phyloP scores from a whole-genome alignment of 164 flowering plant species.

The Berberis thunbergii region DNA sequence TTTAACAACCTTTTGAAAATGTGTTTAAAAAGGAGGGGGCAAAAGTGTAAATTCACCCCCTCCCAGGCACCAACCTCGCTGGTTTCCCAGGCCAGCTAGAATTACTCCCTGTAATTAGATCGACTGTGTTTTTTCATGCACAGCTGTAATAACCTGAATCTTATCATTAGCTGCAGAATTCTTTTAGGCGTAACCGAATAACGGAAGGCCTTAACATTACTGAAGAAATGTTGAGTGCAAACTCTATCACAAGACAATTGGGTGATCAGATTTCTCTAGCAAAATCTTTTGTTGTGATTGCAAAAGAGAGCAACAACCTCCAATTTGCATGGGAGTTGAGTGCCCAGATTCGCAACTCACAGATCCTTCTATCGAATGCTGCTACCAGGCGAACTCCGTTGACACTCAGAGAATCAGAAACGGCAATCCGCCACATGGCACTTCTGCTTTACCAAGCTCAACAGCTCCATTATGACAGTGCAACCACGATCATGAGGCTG shows the following conservation, averaged over 20 bases:
- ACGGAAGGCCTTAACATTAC: conserved; percentile 55
- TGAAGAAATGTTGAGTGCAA: conserved; percentile 60
- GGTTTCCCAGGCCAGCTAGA: no score
- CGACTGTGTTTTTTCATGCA: no score
- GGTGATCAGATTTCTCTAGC: conserved; percentile 66
- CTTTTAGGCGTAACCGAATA: conserved; percentile 33
- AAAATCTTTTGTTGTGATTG: conserved; percentile 63
- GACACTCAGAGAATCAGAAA: conserved; percentile 46
- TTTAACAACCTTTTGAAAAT: no score
- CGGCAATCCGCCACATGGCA: conserved; percentile 56
- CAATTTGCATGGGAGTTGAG: conserved; percentile 75
- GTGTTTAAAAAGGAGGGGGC: no score
- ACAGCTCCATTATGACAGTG: conserved; percentile 60
- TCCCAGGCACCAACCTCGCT: no score
- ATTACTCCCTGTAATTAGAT: no score
- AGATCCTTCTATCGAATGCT: conserved; percentile 57
- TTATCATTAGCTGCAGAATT: conserved; percentile 26
- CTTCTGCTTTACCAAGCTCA: conserved; percentile 57
- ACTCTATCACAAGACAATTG: conserved; percentile 52
- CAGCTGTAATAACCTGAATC: neutral
- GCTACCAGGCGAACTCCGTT: conserved; percentile 51
- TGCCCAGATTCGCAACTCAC: conserved; percentile 67
- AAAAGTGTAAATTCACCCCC: no score
- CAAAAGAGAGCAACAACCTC: conserved; percentile 70
- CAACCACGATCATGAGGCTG: conserved; percentile 63